Percentiles rank a stretch among this genome's conserved stretches.
phyloP scores from a whole-genome alignment of 2,329 filamentous ascomycete species.

The Calonectria fujianensis region DNA sequence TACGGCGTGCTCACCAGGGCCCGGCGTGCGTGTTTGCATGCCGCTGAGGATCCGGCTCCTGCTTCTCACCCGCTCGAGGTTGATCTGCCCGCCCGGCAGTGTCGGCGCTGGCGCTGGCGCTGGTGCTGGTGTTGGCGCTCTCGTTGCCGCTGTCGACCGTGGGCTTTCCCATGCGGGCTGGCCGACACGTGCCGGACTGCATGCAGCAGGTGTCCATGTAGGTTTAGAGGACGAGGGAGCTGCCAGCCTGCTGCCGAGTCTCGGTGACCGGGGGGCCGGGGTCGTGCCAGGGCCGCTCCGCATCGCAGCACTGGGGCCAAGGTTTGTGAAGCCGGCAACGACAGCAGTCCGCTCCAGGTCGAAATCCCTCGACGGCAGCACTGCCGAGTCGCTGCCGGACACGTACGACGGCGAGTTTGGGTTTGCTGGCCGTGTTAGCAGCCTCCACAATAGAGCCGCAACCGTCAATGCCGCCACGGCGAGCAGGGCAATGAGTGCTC shows the following conservation, averaged over 20 bases:
- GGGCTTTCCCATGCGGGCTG: slow-evolving; percentile 8
- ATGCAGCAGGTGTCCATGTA: background rate
- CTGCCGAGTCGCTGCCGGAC: background rate
- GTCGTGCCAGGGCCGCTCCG: background rate
- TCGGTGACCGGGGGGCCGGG: slow-evolving; percentile 16
- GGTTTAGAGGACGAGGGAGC: background rate
- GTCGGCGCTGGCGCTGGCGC: background rate
- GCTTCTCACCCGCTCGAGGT: slow-evolving; percentile 1
- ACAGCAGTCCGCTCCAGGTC: background rate
- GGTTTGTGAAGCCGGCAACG: background rate
- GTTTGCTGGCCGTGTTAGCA: background rate
- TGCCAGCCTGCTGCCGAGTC: background rate
- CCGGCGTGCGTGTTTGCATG: background rate
- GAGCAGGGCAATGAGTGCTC: slow-evolving; percentile 16
- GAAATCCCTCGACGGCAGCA: background rate
- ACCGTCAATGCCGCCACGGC: background rate
- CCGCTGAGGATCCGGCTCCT: slow-evolving; percentile 19
- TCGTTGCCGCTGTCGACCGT: background rate
- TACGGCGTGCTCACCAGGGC: background rate
- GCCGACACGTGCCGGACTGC: background rate
- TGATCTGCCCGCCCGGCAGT: slow-evolving; percentile 11
- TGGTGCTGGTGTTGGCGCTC: background rate
- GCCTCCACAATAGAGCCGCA: slow-evolving; percentile 14
- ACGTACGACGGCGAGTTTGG: background rate
- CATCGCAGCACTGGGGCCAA: background rate